These are phyloP conservation scores for Elsinoe necatrix DNA, from an alignment of 2,329 filamentous ascomycete genomes.

Conservation along the genomic window DNA sequence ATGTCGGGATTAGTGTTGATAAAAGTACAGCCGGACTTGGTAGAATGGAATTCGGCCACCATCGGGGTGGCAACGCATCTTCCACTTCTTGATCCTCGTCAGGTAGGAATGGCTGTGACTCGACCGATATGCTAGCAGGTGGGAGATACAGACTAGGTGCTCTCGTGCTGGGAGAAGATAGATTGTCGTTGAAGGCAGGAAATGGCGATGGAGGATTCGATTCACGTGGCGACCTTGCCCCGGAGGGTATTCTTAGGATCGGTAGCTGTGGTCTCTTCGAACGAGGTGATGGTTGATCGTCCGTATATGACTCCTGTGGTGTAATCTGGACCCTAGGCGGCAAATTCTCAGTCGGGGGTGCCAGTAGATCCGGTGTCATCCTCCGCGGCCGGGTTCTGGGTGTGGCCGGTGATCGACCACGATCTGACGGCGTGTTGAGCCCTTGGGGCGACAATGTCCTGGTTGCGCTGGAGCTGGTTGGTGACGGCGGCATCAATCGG, in stretches of 20 bases:
- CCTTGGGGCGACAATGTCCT: background rate
- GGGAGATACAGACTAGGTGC: slow-evolving; percentile 51
- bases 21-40: slow-evolving; percentile 64
- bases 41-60: slow-evolving; percentile 74
- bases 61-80: slow-evolving; percentile 43
- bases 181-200: slow-evolving; percentile 51
- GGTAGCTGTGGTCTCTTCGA: slow-evolving; percentile 29
- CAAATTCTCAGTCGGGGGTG: background rate
- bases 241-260: slow-evolving; percentile 34
- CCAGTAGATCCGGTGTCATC: background rate
- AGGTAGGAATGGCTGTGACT: slow-evolving; percentile 40
- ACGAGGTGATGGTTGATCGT: slow-evolving; percentile 22
- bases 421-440: background rate
- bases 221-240: slow-evolving; percentile 23
- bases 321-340: background rate
- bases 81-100: slow-evolving; percentile 29
- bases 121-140: slow-evolving; percentile 41
- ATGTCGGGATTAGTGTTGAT: slow-evolving; percentile 75
- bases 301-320: background rate
- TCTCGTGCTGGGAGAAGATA: slow-evolving; percentile 37
- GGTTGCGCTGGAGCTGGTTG: background rate
- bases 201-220: slow-evolving; percentile 53
- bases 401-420: slow-evolving; percentile 1
- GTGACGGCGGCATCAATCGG: slow-evolving; percentile 14
- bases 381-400: background rate